phyloP scores from a whole-genome alignment of 352 stramenopile genomes.

The Globisporangium lucens region DNA sequence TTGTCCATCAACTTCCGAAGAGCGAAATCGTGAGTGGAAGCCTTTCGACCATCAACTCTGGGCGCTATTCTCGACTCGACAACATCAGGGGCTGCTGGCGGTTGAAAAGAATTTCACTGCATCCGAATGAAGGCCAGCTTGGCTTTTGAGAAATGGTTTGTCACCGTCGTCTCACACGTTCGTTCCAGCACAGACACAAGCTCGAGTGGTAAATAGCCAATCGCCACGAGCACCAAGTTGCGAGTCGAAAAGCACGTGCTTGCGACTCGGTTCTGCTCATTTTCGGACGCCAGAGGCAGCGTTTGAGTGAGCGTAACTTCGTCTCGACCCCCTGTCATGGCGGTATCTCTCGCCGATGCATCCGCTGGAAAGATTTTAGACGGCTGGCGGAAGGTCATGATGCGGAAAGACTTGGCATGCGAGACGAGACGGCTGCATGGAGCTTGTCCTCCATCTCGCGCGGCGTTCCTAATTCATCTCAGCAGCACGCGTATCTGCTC shows the following conservation, averaged over 20 bases:
- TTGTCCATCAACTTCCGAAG: slow-evolving; percentile 7
- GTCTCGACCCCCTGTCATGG: background rate
- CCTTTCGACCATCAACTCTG: background rate
- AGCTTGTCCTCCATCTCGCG: background rate
- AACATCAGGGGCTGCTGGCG: background rate
- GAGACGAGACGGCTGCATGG: background rate
- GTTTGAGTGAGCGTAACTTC: background rate
- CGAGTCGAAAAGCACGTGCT: slow-evolving; percentile 1
- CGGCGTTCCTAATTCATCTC: background rate
- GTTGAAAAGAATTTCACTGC: background rate
- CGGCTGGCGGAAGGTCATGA: background rate
- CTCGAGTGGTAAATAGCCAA: background rate
- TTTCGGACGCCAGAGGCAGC: background rate
- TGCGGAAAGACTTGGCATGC: background rate
- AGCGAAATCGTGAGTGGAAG: background rate
- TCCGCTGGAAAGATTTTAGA: background rate
- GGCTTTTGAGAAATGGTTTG: background rate
- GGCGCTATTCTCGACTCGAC: background rate
- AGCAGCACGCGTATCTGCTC: background rate
- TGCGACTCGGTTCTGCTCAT: slow-evolving; percentile 1
- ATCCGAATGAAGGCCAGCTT: background rate
- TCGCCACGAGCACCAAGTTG: slow-evolving; percentile 1
- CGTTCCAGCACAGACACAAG: background rate
- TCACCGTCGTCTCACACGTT: background rate
- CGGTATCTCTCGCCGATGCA: background rate